Evolutionary conservation across 2,329 filamentous ascomycete species (phyloP), one percentile per base, ranked within the genome.

Genomic region (Lecanicillium sp.): DNA sequence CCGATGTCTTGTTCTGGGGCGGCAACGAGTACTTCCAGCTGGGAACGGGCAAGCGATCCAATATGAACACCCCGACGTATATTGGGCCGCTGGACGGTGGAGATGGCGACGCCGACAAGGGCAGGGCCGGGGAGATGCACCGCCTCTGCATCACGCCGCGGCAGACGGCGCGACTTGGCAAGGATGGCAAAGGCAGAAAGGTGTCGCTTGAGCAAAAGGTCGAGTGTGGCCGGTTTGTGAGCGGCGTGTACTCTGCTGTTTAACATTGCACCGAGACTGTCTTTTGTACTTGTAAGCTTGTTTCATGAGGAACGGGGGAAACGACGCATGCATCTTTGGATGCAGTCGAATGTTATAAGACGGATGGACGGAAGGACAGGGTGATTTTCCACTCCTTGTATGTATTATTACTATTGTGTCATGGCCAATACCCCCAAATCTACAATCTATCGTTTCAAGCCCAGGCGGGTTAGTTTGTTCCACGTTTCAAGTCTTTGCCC

Each of bases 11-110:
- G 2, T 94, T 87, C 69, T 98, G 89, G 87, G 92, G 92, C 45
- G 87, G 87, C 38, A 98, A 97, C 53, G 89, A 97, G 64, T 77
- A 82, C 57, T 96, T 84, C 60, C 92, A 98, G 62, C 75, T 98
- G 18, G 92, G 92, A 11, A 96, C 84, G 1, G 89, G 92, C 19
- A 94, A 84, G 68, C 69, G 90, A 45, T 92, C 78, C 53, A 97
- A 97, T 54, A 56, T 84, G 9, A 76, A 77, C 37, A 71, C 73
- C 11, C 92, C 92, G 2, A 71, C 72, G 2, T 90, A 95, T 55
- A 87, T 96, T 38, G 77, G 79, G 22, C 83, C 87, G 12, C 60
- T 90, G 30, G 87, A 94, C 45, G 62, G 69, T 11, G 73, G 73
- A 11, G 49, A 56, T 34, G 73, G 70, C 0, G 82, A 82, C 49